Evolutionary conservation across 768 basidiomycete genomes (phyloP).

Genomic region (Wakefieldia striispora): DNA sequence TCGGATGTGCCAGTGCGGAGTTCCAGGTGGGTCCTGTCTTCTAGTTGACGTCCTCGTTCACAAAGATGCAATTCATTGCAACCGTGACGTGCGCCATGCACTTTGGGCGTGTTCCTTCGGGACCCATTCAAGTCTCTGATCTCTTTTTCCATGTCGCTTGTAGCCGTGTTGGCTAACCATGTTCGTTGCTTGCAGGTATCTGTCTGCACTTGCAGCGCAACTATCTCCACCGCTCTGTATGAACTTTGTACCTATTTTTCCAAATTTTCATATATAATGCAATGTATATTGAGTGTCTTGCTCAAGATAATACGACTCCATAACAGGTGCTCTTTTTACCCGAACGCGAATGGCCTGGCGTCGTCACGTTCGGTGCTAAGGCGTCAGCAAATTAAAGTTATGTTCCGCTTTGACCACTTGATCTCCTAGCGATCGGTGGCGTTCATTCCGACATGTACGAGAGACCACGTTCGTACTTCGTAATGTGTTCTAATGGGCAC

Average conservation of each 20-base stretch:
- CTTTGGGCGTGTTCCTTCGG: conserved; percentile 63
- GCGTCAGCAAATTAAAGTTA: conserved; percentile 4
- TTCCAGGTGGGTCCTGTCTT: conserved; percentile 16
- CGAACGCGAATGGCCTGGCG: conserved; percentile 2
- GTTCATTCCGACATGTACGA: conserved; percentile 17
- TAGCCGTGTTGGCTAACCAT: conserved; percentile 13
- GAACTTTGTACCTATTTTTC: conserved; percentile 16
- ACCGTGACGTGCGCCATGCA: conserved; percentile 56
- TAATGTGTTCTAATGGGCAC: conserved; percentile 14
- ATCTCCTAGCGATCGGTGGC: conserved; percentile 16
- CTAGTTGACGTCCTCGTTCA: conserved; percentile 12
- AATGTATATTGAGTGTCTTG: conserved; percentile 2
- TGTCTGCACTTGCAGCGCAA: background rate
- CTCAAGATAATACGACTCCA: background rate
- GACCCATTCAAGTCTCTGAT: conserved; percentile 86
- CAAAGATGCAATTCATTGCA: conserved; percentile 48
- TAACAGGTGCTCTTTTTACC: background rate
- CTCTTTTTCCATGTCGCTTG: conserved; percentile 1
- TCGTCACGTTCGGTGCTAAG: background rate
- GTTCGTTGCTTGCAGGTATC: conserved; percentile 1
- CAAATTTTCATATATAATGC: conserved; percentile 10
- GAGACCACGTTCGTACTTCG: conserved; percentile 12
- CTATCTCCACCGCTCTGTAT: background rate
- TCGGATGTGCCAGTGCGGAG: too few relatives aligned
- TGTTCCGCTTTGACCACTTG: background rate